phyloP scores from a whole-genome alignment of 2,329 filamentous ascomycete genomes.

The Colletotrichum sansevieriae region DNA sequence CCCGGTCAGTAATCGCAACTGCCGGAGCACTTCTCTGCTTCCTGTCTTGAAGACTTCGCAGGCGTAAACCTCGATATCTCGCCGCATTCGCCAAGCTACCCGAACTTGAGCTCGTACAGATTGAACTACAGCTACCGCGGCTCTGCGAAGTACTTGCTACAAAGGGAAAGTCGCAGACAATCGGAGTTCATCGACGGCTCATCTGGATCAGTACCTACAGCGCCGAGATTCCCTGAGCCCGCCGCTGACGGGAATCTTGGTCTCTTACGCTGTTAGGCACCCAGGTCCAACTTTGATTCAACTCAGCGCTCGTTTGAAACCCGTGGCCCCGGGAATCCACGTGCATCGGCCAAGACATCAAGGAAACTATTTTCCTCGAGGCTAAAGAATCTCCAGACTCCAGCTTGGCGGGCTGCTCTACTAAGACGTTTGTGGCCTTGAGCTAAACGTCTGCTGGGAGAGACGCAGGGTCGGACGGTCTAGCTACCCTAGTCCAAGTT shows the following conservation, averaged over 20 bases:
- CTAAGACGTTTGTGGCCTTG: conserved; percentile 2
- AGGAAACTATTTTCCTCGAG: not conserved
- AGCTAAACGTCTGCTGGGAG: conserved; percentile 6
- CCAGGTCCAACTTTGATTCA: not conserved
- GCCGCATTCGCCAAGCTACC: conserved; percentile 1
- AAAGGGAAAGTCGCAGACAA: conserved; percentile 13
- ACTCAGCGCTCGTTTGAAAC: not conserved
- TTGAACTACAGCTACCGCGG: not conserved
- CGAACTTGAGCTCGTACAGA: not conserved
- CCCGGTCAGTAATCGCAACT: not conserved
- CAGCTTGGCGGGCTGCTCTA: conserved; percentile 14
- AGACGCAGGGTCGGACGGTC: conserved; percentile 12
- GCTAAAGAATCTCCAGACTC: not conserved
- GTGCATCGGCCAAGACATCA: conserved; percentile 19
- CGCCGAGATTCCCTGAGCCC: not conserved
- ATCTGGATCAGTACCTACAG: not conserved
- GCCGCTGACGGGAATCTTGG: not conserved
- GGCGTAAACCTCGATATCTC: not conserved
- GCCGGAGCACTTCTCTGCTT: not conserved
- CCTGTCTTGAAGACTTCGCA: not conserved
- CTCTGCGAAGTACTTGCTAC: conserved; percentile 12
- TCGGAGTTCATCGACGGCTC: not conserved
- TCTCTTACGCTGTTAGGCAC: not conserved
- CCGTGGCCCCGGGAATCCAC: not conserved
- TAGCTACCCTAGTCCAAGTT: conserved; percentile 5